Conservation (phyloP, 1,284 basidiomycete species). For the Microbotryomycetes sp. region DNA sequence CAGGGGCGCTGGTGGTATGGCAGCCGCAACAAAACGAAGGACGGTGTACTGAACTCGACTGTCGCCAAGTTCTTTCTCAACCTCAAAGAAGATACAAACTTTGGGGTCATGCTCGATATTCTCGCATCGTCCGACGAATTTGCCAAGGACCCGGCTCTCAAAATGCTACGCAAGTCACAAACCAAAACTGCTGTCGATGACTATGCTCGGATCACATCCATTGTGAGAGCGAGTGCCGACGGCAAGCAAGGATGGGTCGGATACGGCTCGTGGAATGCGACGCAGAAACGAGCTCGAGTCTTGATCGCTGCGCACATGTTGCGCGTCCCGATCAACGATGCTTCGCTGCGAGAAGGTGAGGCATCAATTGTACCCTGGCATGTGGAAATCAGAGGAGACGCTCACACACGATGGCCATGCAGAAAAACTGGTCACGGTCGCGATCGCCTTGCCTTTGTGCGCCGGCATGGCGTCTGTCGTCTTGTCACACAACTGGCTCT, state of each 20-base stretch:
- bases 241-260: slow-evolving; percentile 30
- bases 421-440: slow-evolving; percentile 34
- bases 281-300: slow-evolving; percentile 53
- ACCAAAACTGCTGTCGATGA: slow-evolving; percentile 25
- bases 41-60: slow-evolving; percentile 74
- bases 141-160: slow-evolving; percentile 42
- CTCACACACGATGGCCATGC: not conserved
- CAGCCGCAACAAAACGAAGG: slow-evolving; percentile 81
- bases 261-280: slow-evolving; percentile 18
- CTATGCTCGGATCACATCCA: slow-evolving; percentile 22
- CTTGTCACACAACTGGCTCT: slow-evolving; percentile 84
- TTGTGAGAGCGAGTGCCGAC: slow-evolving; percentile 39
- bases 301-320: slow-evolving; percentile 83
- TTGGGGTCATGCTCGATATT: slow-evolving; percentile 65
- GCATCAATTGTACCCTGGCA: too few species aligned
- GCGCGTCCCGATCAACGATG: slow-evolving; percentile 56
- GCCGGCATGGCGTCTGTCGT: slow-evolving; percentile 77
- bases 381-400: too few species aligned
- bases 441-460: slow-evolving; percentile 45
- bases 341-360: slow-evolving; percentile 57
- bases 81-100: slow-evolving; percentile 68
- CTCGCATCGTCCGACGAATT: slow-evolving; percentile 68
- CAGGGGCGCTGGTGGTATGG: slow-evolving; percentile 97
- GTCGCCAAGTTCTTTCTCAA: slow-evolving; percentile 86
- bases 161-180: slow-evolving; percentile 19